A percentile compares a stretch with the other conserved stretches of the same genome.
phyloP scores from a whole-genome alignment of 495 filamentous ascomycete genomes.

The Penicillium soppii region DNA sequence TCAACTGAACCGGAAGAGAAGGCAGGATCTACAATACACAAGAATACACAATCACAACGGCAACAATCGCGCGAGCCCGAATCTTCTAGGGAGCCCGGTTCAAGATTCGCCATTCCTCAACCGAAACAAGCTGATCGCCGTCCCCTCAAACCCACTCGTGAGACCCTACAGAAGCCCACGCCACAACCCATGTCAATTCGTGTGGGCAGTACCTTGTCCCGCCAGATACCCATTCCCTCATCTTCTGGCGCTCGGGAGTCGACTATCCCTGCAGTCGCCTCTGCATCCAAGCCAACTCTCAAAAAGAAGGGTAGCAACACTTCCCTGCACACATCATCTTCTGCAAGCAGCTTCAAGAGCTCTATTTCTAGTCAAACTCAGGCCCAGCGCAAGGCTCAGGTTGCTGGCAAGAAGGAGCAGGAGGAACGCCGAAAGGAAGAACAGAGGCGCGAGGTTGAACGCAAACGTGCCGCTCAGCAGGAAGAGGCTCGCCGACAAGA shows the following conservation, averaged over 20 bases:
- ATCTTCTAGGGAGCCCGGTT: constrained; percentile 31
- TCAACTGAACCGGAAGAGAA: constrained; percentile 36
- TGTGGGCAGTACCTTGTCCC: constrained; percentile 67
- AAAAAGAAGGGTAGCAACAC: constrained; percentile 67
- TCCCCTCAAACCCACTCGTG: constrained; percentile 69
- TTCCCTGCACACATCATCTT: constrained; percentile 65
- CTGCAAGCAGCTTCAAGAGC: constrained; percentile 66
- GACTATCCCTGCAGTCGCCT: constrained; percentile 43
- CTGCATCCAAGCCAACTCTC: constrained; percentile 47
- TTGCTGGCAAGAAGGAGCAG: constrained; percentile 71
- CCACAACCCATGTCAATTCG: constrained; percentile 78
- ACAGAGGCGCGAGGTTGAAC: constrained; percentile 72
- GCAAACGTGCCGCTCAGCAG: constrained; percentile 63
- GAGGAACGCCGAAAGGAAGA: constrained; percentile 78
- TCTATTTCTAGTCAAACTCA: constrained; percentile 57
- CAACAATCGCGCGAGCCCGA: constrained; percentile 46
- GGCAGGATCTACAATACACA: constrained; percentile 34
- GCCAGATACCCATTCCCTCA: constrained; percentile 64
- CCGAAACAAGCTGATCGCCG: constrained; percentile 59
- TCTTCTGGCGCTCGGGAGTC: constrained; percentile 62
- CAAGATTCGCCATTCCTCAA: constrained; percentile 41
- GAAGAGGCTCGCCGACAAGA: constrained; percentile 50
- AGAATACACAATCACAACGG: constrained; percentile 50
- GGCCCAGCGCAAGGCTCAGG: constrained; percentile 53
- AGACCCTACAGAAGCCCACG: constrained; percentile 61